These are phyloP conservation scores for Colletotrichum gloeosporioides DNA, from an alignment of 2,329 filamentous ascomycete genomes.

Conservation along the genomic window DNA sequence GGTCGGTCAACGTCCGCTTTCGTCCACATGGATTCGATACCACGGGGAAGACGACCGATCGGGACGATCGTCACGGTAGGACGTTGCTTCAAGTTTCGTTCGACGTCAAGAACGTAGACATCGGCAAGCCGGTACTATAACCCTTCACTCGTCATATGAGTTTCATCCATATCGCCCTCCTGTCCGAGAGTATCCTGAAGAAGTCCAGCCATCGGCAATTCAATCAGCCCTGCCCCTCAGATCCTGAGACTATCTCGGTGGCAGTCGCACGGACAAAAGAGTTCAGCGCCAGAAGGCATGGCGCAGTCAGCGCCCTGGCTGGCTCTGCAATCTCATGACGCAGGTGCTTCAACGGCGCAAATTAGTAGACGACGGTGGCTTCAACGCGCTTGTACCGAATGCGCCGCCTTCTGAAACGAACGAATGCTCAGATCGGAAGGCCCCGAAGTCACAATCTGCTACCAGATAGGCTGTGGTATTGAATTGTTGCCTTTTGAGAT, in stretches of 20 bases:
- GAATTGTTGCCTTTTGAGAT: neutral
- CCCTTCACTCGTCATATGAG: neutral
- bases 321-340: neutral
- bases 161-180: neutral
- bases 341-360: neutral
- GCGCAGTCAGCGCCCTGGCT: neutral
- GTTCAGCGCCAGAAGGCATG: neutral
- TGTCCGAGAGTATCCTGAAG: neutral
- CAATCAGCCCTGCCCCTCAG: neutral
- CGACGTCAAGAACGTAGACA: neutral
- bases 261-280: neutral
- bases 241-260: neutral
- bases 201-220: neutral
- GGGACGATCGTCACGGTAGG: neutral
- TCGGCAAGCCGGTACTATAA: neutral
- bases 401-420: neutral
- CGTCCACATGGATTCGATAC: neutral
- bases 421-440: neutral
- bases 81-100: neutral
- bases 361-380: neutral
- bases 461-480: neutral
- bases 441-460: neutral
- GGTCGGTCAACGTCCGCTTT: constrained; percentile 14
- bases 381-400: neutral
- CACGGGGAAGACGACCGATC: neutral